Conservation (phyloP, 257 asterid genomes). For the Catharanthus roseus region DNA sequence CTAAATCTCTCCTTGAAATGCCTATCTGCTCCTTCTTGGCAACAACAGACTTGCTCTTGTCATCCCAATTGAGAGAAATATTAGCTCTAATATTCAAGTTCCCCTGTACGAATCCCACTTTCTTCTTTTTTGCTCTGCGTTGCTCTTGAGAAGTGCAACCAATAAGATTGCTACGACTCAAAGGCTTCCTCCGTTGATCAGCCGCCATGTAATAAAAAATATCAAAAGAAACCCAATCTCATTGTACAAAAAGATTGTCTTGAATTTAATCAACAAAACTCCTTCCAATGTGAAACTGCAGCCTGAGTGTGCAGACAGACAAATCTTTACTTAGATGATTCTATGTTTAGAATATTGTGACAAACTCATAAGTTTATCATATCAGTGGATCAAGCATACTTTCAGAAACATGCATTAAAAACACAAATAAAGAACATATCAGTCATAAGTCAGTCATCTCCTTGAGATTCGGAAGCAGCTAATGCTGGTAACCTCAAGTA, state of each 20-base stretch:
- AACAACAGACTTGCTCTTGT: constrained; percentile 62
- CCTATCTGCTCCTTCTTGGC: constrained; percentile 87
- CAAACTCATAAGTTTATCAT: neutral
- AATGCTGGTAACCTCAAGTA: neutral
- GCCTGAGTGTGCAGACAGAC: neutral
- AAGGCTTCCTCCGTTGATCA: constrained; percentile 66
- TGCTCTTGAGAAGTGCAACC: constrained; percentile 45
- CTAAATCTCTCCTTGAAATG: constrained; percentile 56
- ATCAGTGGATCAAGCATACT: constrained; percentile 1
- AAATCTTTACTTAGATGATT: neutral
- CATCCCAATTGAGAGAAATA: constrained; percentile 82
- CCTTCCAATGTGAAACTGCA: constrained; percentile 8
- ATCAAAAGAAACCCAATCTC: constrained; percentile 26
- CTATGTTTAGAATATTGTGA: neutral
- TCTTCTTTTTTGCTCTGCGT: constrained; percentile 54
- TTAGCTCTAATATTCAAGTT: constrained; percentile 47
- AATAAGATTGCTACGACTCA: constrained; percentile 46
- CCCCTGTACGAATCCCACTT: constrained; percentile 33
- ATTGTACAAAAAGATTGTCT: constrained; percentile 17
- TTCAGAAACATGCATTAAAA: neutral
- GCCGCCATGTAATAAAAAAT: constrained; percentile 50
- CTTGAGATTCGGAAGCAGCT: neutral
- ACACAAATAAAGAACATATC: neutral
- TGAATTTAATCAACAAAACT: constrained; percentile 14
- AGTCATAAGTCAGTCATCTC: neutral